phyloP scores from a whole-genome alignment of 768 basidiomycete genomes.

The Collybia mongolica region DNA sequence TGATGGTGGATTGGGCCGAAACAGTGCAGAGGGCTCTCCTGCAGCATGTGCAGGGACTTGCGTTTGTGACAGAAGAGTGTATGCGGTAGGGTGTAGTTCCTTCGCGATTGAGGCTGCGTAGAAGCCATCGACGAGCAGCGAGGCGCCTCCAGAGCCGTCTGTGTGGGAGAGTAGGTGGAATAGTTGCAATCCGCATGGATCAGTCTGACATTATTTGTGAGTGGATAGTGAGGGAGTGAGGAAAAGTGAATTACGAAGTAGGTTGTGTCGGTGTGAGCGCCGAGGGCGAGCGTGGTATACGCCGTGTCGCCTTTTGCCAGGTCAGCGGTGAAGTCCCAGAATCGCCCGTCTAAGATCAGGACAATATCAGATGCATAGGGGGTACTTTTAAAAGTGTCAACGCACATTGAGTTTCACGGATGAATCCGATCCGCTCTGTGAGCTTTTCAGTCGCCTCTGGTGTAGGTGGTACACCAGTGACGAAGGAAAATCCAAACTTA shows the following conservation, averaged over 20 bases:
- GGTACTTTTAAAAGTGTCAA: not conserved
- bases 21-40: conserved; percentile 63
- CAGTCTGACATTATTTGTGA: conserved; percentile 52
- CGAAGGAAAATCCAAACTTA: conserved; percentile 85
- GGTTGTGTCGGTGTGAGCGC: conserved; percentile 74
- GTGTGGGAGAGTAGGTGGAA: conserved; percentile 91
- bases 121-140: conserved; percentile 95
- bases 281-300: conserved; percentile 85
- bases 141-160: conserved; percentile 80
- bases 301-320: conserved; percentile 91
- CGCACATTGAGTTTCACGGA: conserved; percentile 75
- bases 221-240: not conserved
- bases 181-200: conserved; percentile 93
- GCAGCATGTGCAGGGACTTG: conserved; percentile 86
- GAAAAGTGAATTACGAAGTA: conserved; percentile 52
- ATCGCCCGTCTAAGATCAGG: conserved; percentile 69
- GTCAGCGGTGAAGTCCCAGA: conserved; percentile 97
- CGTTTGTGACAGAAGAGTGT: conserved; percentile 64
- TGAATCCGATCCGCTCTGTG: conserved; percentile 75
- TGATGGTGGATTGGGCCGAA: conserved; percentile 52
- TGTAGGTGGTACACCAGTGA: conserved; percentile 76
- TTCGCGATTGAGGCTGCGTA: conserved; percentile 82
- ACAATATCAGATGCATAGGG: not conserved
- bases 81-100: conserved; percentile 67
- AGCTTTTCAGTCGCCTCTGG: conserved; percentile 85